These are phyloP conservation scores for Fraxinus greggii DNA, from an alignment of 305 asterid species.

Conservation along the genomic window DNA sequence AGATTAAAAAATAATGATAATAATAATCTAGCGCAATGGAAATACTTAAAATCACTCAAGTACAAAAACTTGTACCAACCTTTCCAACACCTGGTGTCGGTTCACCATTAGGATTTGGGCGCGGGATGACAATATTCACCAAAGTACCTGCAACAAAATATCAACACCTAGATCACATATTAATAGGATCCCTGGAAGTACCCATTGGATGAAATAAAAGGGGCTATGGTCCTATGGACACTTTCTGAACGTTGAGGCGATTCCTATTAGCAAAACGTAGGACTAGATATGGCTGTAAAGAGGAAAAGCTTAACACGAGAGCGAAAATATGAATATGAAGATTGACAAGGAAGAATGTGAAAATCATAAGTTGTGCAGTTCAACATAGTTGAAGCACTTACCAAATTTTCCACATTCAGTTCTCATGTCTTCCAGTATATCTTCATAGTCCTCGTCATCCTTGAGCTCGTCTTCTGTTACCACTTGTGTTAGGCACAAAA, in stretches of 20 bases:
- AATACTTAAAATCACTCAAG: neutral
- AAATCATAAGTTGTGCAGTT: neutral
- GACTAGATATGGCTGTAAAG: neutral
- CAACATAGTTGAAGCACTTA: constrained; percentile 24
- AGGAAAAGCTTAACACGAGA: neutral
- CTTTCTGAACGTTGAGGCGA: constrained; percentile 17
- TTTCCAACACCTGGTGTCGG: constrained; percentile 48
- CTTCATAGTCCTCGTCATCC: constrained; percentile 85
- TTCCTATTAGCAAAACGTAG: constrained; percentile 19
- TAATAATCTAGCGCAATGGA: neutral
- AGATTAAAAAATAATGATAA: neutral
- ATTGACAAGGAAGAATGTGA: constrained; percentile 10
- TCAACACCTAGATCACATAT: neutral
- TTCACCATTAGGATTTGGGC: constrained; percentile 43
- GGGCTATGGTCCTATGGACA: neutral
- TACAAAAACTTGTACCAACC: constrained; percentile 27
- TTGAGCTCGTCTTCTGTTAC: constrained; percentile 75
- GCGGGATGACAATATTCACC: constrained; percentile 48
- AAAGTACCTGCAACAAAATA: constrained; percentile 35
- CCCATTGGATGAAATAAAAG: neutral
- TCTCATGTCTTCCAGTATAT: constrained; percentile 91
- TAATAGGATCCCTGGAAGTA: neutral
- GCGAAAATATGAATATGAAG: constrained; percentile 5
- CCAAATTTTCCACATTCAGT: constrained; percentile 90
- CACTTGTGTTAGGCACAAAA: constrained; percentile 81